Base-by-base conservation (phyloP, 768 basidiomycete genomes). In the Termitomyces sp. region DNA sequence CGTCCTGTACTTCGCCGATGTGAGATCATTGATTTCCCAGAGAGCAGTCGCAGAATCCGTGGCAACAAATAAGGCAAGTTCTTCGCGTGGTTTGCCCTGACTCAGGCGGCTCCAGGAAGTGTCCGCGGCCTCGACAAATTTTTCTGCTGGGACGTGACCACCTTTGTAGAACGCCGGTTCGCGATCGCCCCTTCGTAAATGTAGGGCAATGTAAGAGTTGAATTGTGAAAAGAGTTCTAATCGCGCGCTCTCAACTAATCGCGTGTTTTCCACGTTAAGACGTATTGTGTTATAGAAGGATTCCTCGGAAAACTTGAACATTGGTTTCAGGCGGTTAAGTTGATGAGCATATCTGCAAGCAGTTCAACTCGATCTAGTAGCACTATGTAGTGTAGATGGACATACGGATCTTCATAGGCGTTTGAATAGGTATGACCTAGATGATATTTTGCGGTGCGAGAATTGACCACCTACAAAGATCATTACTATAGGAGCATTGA, bases 361-460 rank as follows among this genome's bases (percentile, higher is more conserved):
- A 57, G n/a, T 41, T 40, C 45, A 43, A 48, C 37, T 41, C 48
- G 40, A 32, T 38, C 17, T 44, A 8, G 42, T 35, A 10, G 48
- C 26, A 24, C 34, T 30, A 21, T 43, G 15, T 35, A 51, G n/a
- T n/a, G 21, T 47, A 30, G 10, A 5, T 34, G 35, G 12, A 75
- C 84, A 45, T 66, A 88, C 85, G 83, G 66, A 62, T 89, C 73
- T 64, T 87, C 82, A 61, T 83, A 88, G 45, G 77, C 68, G 19
- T 87, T 76, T 9, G 61, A 67, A 64, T 82, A 89, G 3, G 56
- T 66, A 61, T 82, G 76, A 3, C 80, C 78, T 28, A 88, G 72
- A 62, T 88, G 87, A 60, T 76, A 87, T 58, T 78, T 81, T 5
- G 85, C 81, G 8, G 86, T 88, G 42, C 77, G 75, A 4, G 84